A percentile compares a stretch with the other conserved stretches of the same genome.
Evolutionary conservation across 257 asterid species (phyloP).

Genomic region (Solanum bulbocastanum): DNA sequence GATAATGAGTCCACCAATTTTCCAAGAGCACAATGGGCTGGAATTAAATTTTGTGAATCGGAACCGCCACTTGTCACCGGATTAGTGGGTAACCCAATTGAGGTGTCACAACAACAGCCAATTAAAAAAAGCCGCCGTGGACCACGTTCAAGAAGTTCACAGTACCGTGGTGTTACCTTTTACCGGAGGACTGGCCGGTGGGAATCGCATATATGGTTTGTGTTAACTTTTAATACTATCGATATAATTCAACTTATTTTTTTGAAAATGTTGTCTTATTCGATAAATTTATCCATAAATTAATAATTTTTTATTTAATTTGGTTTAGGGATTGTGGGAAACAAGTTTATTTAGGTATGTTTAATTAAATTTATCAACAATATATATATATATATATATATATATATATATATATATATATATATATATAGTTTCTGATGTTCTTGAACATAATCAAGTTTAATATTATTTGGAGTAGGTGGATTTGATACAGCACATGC

Average conservation of each 20-base stretch:
- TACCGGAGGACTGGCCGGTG: slow-evolving; percentile 59
- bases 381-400: too few species aligned
- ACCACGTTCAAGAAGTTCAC: slow-evolving; percentile 51
- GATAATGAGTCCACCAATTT: slow-evolving; percentile 29
- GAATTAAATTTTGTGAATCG: slow-evolving; percentile 68
- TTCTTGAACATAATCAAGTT: background rate
- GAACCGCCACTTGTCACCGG: slow-evolving; percentile 24
- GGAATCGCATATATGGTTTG: slow-evolving; percentile 53
- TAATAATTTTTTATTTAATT: background rate
- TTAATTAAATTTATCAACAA: too few species aligned
- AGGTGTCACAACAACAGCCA: slow-evolving; percentile 26
- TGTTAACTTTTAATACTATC: background rate
- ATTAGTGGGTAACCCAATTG: slow-evolving; percentile 14
- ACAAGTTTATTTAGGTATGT: slow-evolving; percentile 82
- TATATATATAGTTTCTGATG: background rate
- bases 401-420: too few species aligned
- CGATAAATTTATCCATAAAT: background rate
- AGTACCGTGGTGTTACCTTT: slow-evolving; percentile 49
- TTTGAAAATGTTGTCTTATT: background rate
- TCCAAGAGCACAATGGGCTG: slow-evolving; percentile 93
- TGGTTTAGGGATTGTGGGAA: slow-evolving; percentile 92
- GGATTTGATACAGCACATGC: slow-evolving; percentile 98
- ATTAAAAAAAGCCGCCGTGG: slow-evolving; percentile 49
- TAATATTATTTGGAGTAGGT: slow-evolving; percentile 29
- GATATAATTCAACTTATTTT: background rate